Percentiles rank a stretch among this genome's conserved stretches.
Evolutionary conservation across 2,329 filamentous ascomycete genomes (phyloP).

Genomic region (Neofusicoccum laricinum): DNA sequence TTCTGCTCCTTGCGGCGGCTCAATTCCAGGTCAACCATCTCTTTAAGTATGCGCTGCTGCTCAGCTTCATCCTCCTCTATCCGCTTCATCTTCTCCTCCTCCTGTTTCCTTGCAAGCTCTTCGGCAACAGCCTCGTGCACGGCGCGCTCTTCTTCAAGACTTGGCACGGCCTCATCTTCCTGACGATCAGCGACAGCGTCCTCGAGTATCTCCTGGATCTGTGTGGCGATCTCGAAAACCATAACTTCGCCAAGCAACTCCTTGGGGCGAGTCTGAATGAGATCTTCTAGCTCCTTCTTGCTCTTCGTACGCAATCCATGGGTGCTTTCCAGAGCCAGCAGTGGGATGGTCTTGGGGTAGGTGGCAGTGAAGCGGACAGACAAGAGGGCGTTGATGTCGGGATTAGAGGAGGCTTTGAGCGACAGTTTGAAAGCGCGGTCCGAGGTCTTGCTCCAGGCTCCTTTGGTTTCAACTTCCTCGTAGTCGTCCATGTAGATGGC

Average conservation of each 20-base stretch:
- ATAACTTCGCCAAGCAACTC: conserved; percentile 62
- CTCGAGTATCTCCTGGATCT: conserved; percentile 70
- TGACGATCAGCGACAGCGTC: conserved; percentile 78
- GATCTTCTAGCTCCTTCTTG: conserved; percentile 65
- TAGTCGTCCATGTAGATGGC: conserved; percentile 92
- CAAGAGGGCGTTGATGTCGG: conserved; percentile 69
- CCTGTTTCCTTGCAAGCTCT: conserved; percentile 50
- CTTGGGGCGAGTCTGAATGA: conserved; percentile 68
- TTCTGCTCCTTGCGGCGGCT: conserved; percentile 65
- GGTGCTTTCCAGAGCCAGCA: conserved; percentile 66
- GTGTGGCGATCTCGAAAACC: conserved; percentile 60
- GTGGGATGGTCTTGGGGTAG: conserved; percentile 80
- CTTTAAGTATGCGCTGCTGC: conserved; percentile 66
- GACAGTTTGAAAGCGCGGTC: conserved; percentile 78
- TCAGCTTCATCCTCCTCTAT: conserved; percentile 54
- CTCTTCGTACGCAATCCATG: conserved; percentile 67
- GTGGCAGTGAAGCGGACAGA: conserved; percentile 81
- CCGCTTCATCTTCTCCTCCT: conserved; percentile 40
- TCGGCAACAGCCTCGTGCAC: conserved; percentile 73
- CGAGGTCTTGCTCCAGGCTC: conserved; percentile 85
- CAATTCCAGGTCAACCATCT: conserved; percentile 71
- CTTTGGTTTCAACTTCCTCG: conserved; percentile 65
- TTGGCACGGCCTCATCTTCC: conserved; percentile 73
- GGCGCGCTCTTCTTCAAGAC: conserved; percentile 83
- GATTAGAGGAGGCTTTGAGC: conserved; percentile 70